Percentiles rank a stretch among this genome's conserved stretches.
Conservation (phyloP, 768 basidiomycete species). For the Pleurotus cornucopiae region DNA sequence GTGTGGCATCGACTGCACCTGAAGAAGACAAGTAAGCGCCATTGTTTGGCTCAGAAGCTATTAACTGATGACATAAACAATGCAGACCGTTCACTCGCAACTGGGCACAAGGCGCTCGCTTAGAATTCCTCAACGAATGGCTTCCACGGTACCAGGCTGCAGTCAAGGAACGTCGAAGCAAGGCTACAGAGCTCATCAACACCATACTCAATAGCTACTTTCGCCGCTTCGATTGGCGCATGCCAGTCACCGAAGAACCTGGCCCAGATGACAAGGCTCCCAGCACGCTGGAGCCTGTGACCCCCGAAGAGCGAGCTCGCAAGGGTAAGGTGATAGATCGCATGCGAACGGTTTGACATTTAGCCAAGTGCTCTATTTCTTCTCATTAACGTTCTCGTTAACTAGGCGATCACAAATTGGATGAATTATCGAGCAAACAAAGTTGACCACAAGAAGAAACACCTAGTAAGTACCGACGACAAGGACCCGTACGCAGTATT, state of each 20-base stretch:
- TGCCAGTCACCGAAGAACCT: slow-evolving; percentile 1
- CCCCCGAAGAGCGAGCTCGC: not conserved
- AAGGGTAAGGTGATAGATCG: not conserved
- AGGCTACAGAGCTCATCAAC: not conserved
- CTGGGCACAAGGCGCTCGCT: slow-evolving; percentile 5
- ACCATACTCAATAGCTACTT: slow-evolving; percentile 7
- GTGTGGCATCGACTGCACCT: no score
- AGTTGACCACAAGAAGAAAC: not conserved
- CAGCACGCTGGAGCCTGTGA: not conserved
- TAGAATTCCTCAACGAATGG: not conserved
- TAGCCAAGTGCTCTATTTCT: not conserved
- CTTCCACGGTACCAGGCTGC: not conserved
- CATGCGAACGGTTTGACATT: not conserved
- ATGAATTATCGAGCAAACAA: slow-evolving; percentile 1
- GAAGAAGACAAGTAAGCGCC: no score
- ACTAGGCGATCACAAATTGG: not conserved
- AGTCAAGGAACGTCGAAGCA: not conserved
- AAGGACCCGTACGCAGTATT: slow-evolving; percentile 2
- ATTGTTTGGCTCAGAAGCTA: no score
- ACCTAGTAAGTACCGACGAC: not conserved
- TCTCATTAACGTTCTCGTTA: not conserved
- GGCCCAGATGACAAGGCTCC: not conserved
- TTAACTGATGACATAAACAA: no score
- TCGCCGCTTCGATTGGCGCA: slow-evolving; percentile 1
- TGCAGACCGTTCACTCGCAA: not conserved